Evolutionary conservation across 1,284 basidiomycete species (phyloP).

Genomic region (Tetrapyrgos nigripes): DNA sequence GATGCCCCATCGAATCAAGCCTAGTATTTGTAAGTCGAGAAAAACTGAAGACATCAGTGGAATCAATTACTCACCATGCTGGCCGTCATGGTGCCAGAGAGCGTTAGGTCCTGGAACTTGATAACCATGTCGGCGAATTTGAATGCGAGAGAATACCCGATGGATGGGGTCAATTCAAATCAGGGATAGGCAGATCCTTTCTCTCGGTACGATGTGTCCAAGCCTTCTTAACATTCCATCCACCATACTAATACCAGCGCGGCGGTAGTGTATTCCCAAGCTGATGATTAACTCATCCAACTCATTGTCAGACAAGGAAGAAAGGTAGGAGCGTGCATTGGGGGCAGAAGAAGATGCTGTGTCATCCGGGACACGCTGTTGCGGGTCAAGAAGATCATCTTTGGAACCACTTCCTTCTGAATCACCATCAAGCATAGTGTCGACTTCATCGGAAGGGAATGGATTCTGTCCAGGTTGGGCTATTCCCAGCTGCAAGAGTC

Average conservation of each 20-base stretch:
- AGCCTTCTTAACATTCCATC: constrained; percentile 28
- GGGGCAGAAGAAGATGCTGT: background rate
- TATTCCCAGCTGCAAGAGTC: constrained; percentile 30
- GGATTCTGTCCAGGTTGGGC: constrained; percentile 15
- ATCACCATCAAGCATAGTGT: too few species aligned
- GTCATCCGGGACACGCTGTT: background rate
- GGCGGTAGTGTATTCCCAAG: constrained; percentile 13
- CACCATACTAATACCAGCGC: constrained; percentile 30
- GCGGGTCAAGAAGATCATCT: constrained; percentile 11
- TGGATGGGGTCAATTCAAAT: constrained; percentile 30
- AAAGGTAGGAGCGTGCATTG: background rate
- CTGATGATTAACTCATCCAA: constrained; percentile 11
- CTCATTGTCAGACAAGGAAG: constrained; percentile 1
- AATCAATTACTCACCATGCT: constrained; percentile 28
- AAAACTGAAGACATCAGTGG: background rate
- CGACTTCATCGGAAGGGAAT: background rate
- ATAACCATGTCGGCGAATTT: constrained; percentile 32
- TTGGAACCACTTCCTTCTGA: background rate
- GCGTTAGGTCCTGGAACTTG: constrained; percentile 40
- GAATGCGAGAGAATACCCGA: constrained; percentile 29
- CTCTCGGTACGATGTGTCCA: constrained; percentile 23
- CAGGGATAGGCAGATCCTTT: constrained; percentile 24
- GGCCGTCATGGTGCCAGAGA: constrained; percentile 38
- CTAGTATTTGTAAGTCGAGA: constrained; percentile 4
- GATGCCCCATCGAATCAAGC: constrained; percentile 36